A percentile compares a stretch with the other conserved stretches of the same genome.
phyloP scores from a whole-genome alignment of 805 yeast genomes.

The Lachancea kluyveri region DNA sequence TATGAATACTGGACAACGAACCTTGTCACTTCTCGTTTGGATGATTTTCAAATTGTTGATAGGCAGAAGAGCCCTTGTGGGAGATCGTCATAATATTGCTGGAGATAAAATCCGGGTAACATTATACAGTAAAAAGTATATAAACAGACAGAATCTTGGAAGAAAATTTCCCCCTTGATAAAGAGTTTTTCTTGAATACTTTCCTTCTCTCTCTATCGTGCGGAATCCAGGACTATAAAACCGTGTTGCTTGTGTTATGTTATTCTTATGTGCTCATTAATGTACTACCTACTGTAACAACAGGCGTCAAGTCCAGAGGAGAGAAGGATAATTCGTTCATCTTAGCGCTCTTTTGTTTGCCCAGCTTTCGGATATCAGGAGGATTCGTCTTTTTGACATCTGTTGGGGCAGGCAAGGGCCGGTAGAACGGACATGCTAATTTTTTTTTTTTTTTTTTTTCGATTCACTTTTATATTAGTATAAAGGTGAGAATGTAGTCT shows the following conservation, averaged over 20 bases:
- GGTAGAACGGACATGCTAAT: constrained; percentile 55
- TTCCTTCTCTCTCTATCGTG: constrained; percentile 51
- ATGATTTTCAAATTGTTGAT: too few species aligned
- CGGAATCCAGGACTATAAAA: constrained; percentile 67
- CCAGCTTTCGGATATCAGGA: too few species aligned
- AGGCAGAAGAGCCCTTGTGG: too few species aligned
- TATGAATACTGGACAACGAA: neutral
- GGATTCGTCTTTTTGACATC: constrained; percentile 1
- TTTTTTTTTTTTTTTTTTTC: too few species aligned
- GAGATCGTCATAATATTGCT: too few species aligned
- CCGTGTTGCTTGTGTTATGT: constrained; percentile 76
- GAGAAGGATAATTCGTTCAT: constrained; percentile 56
- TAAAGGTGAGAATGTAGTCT: too few species aligned
- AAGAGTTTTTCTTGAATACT: neutral
- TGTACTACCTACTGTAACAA: constrained; percentile 38
- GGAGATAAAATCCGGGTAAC: too few species aligned
- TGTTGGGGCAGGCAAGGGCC: constrained; percentile 44
- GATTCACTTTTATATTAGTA: too few species aligned
- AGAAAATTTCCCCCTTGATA: neutral
- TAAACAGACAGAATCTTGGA: too few species aligned
- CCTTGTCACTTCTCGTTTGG: too few species aligned
- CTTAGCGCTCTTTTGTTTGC: constrained; percentile 58
- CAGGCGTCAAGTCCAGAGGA: constrained; percentile 72
- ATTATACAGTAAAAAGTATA: too few species aligned
- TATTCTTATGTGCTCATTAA: constrained; percentile 26